Evolutionary conservation across 352 stramenopile species (phyloP).

Genomic region (Globisporangium orthogonon): DNA sequence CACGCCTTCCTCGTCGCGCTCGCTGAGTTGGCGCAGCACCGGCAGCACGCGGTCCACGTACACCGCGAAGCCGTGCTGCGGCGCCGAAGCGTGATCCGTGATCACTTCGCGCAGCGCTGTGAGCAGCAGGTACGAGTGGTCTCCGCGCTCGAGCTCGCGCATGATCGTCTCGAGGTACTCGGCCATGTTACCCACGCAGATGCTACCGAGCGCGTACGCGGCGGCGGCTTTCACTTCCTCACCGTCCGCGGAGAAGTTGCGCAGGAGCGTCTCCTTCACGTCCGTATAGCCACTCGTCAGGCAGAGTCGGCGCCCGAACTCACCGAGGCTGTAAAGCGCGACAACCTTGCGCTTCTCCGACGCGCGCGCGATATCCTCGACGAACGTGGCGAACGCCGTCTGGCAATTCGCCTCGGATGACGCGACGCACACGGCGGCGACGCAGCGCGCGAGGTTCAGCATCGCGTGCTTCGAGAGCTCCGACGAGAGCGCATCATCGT

Average conservation of each 20-base stretch:
- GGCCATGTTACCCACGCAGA: conserved; percentile 92
- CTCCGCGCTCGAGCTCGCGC: conserved; percentile 81
- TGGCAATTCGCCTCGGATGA: conserved; percentile 54
- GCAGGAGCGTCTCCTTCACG: conserved; percentile 88
- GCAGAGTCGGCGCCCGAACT: conserved; percentile 92
- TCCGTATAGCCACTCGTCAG: conserved; percentile 69
- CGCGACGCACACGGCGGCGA: conserved; percentile 81
- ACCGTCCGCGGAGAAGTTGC: conserved; percentile 73
- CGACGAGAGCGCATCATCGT: conserved; percentile 15
- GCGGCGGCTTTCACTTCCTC: conserved; percentile 97
- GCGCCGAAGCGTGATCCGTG: conserved; percentile 59
- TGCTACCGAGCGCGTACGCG: conserved; percentile 93
- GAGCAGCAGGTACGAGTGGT: conserved; percentile 96
- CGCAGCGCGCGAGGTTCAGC: conserved; percentile 91
- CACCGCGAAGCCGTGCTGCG: conserved; percentile 64
- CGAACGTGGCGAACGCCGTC: conserved; percentile 66
- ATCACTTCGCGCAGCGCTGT: conserved; percentile 96
- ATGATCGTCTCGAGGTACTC: conserved; percentile 92
- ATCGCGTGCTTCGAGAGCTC: conserved; percentile 88
- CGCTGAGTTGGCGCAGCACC: conserved; percentile 91
- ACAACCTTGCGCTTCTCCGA: conserved; percentile 82
- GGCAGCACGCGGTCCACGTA: conserved; percentile 89
- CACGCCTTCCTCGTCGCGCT: conserved; percentile 92
- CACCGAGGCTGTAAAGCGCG: conserved; percentile 91
- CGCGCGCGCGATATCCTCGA: conserved; percentile 49